phyloP scores from a whole-genome alignment of 2,329 filamentous ascomycete genomes.

The Fusarium protoensiforme region DNA sequence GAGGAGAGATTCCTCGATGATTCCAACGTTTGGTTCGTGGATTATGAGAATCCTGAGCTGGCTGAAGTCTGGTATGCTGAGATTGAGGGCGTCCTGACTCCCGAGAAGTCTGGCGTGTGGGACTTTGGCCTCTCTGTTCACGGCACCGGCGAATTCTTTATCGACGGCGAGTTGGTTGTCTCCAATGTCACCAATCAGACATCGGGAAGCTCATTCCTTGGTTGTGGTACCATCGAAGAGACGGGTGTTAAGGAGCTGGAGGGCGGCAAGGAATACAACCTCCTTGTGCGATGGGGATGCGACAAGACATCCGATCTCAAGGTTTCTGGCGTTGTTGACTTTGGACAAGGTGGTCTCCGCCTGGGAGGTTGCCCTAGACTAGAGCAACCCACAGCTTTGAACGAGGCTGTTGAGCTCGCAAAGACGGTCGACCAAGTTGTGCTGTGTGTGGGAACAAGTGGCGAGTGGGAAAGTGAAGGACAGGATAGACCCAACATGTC shows the following conservation, averaged over 20 bases:
- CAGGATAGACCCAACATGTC: conserved; percentile 25
- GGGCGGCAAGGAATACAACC: conserved; percentile 17
- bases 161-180: conserved; percentile 47
- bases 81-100: conserved; percentile 35
- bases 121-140: conserved; percentile 48
- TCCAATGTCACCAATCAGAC: conserved; percentile 43
- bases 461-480: conserved; percentile 32
- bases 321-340: conserved; percentile 21
- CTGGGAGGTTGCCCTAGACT: conserved; percentile 29
- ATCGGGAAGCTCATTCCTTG: conserved; percentile 49
- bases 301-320: conserved; percentile 15
- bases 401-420: conserved; percentile 22
- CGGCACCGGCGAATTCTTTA: conserved; percentile 48
- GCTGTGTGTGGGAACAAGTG: conserved; percentile 23
- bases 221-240: conserved; percentile 48
- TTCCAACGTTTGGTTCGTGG: conserved; percentile 41
- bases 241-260: conserved; percentile 27
- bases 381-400: conserved; percentile 8
- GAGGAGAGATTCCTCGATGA: conserved; percentile 39
- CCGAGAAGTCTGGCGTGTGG: conserved; percentile 37
- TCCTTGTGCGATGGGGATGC: conserved; percentile 26
- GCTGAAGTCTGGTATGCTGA: conserved; percentile 38
- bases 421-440: conserved; percentile 24
- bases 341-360: conserved; percentile 21
- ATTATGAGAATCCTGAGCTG: conserved; percentile 40